Conservation (phyloP, 1,284 basidiomycete species). For the Omphalotus olearius region DNA sequence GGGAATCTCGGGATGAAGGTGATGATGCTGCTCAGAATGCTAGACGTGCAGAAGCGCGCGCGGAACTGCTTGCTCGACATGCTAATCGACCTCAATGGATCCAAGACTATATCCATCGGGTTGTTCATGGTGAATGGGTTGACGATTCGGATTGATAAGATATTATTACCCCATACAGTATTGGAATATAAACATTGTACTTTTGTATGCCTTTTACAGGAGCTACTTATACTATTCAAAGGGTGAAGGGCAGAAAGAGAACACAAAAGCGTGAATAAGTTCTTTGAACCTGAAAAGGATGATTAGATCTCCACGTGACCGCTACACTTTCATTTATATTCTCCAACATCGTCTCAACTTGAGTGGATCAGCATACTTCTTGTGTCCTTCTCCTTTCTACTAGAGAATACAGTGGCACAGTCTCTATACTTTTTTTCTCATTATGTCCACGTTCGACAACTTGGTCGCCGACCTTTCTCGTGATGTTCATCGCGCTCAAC, state of each 20-base stretch:
- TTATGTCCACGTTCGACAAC: conserved; percentile 70
- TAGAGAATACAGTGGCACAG: too few relatives aligned
- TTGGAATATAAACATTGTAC: background rate
- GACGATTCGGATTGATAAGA: conserved; percentile 52
- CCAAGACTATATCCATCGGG: conserved; percentile 59
- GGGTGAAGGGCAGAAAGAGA: too few relatives aligned
- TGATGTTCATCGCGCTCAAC: conserved; percentile 82
- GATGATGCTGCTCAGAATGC: conserved; percentile 29
- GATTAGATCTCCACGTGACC: too few relatives aligned
- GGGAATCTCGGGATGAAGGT: conserved; percentile 30
- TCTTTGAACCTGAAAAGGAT: too few relatives aligned
- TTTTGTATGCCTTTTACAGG: background rate
- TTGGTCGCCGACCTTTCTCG: conserved; percentile 86
- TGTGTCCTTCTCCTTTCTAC: too few relatives aligned
- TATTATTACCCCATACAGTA: background rate
- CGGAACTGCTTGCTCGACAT: conserved; percentile 43
- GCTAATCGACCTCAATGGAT: conserved; percentile 58
- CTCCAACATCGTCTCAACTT: too few relatives aligned
- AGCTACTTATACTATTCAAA: too few relatives aligned
- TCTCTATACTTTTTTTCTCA: too few relatives aligned
- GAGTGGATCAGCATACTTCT: too few relatives aligned
- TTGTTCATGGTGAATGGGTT: conserved; percentile 60
- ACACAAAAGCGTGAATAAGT: too few relatives aligned
- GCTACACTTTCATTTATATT: too few relatives aligned
- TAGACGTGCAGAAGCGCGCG: conserved; percentile 26